Conservation (phyloP, 345 rosid species). For the Kandelia obovata region DNA sequence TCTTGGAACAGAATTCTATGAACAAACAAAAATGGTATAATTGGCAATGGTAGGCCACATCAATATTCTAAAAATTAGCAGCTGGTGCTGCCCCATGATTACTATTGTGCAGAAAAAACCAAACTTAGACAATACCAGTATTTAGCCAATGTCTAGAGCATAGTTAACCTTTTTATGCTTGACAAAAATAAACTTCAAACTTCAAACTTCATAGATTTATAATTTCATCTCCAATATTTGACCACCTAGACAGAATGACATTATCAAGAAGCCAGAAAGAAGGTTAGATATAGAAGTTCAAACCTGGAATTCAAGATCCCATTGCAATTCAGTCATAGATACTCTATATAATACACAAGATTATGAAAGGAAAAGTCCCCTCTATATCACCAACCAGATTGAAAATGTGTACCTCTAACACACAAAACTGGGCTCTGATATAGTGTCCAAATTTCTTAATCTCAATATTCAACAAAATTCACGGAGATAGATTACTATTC, state of each 20-base stretch:
- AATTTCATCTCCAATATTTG: not conserved
- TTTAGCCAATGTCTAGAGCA: too few species aligned
- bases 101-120: too few species aligned
- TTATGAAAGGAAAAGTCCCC: not conserved
- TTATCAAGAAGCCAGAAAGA: not conserved
- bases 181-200: too few species aligned
- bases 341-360: not conserved
- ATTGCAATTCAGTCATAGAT: slow-evolving; percentile 8
- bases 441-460: slow-evolving; percentile 16
- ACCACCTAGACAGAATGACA: not conserved
- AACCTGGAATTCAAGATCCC: slow-evolving; percentile 11
- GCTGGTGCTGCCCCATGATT: too few species aligned
- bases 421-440: not conserved
- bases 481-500: not conserved
- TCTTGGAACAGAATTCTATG: too few species aligned
- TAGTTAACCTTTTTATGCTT: too few species aligned
- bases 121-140: too few species aligned
- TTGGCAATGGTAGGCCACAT: too few species aligned
- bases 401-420: not conserved
- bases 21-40: too few species aligned
- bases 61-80: too few species aligned
- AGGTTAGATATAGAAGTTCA: not conserved
- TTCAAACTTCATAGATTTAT: not conserved
- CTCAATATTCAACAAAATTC: slow-evolving; percentile 8
- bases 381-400: not conserved